Base-by-base conservation (phyloP, 805 yeast species). In the Tetrapisispora taiwanensis region DNA sequence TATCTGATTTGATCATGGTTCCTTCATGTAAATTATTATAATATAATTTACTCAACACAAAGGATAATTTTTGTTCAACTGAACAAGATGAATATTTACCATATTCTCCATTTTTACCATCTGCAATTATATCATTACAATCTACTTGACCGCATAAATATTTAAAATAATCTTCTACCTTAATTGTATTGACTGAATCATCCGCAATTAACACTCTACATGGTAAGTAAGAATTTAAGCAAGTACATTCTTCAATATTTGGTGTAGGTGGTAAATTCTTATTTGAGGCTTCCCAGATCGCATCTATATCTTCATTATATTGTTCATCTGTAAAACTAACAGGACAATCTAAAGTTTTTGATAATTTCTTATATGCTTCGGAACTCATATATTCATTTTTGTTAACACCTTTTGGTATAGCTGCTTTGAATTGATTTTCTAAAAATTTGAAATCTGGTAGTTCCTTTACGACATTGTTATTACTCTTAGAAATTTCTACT, bases 41-140 rank as follows among this genome's bases (percentile, higher is more conserved):
- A 43, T 74, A 82, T 60, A 80, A 70, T 48, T 72, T 66, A 65
- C 83, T 79, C 56, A 83, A 62, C 20, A 76, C 71, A 53, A 71
- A 78, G 1, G 85, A 74, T 42, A 84, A 72, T 65, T 78, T 74
- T 44, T 80, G 85, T 54, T 72, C 72, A 37, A 73, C 63, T 10
- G 78, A 67, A 56, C 92, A 84, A 69, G 73, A 82, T 9, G 90
- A 78, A 58, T 70, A 76, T 6, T 73, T 70, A 47, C 92, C 92
- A 58, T 83, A 84, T 0, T 49, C 47, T 44, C 89, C 92, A 7
- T 56, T 56, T 30, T 60, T 54, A 50, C 85, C 88, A 62, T 80
- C 69, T n/a, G 71, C 71, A 27, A 51, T 60, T 44, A 84, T 81
- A 40, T 75, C 83, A 22, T 69, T 58, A 62, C 94, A 84, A 51